Percentiles rank a stretch among this genome's conserved stretches.
Conservation (phyloP, 106 monocot species). For the Alisma plantagoaquatica region DNA sequence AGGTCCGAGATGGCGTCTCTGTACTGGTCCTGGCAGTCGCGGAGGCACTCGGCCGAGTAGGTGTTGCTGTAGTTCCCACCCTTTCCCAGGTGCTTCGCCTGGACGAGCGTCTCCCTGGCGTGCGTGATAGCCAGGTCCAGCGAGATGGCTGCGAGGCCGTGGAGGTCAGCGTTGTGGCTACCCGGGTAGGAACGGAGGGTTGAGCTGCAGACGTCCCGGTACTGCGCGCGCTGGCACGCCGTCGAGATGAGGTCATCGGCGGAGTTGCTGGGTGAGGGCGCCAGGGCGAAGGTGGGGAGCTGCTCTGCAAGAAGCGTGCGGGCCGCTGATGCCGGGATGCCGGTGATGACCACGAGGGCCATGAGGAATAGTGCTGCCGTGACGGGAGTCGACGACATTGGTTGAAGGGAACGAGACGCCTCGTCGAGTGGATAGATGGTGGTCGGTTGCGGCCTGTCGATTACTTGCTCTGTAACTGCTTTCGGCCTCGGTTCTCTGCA, state of each 20-base stretch:
- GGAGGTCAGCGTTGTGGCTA: slow-evolving; percentile 12
- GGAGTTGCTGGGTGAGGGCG: too few species aligned
- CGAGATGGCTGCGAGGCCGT: slow-evolving; percentile 27
- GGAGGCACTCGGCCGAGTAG: slow-evolving; percentile 6
- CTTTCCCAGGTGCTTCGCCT: background rate
- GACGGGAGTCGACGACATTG: too few species aligned
- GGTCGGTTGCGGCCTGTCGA: too few species aligned
- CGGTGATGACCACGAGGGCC: too few species aligned
- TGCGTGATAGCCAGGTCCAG: slow-evolving; percentile 18
- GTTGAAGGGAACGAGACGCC: too few species aligned
- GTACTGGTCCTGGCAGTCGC: slow-evolving; percentile 14
- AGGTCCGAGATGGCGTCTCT: slow-evolving; percentile 11
- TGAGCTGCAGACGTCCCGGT: slow-evolving; percentile 60
- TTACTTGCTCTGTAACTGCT: too few species aligned
- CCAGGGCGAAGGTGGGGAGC: too few species aligned
- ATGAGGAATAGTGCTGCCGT: too few species aligned
- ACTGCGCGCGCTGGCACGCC: slow-evolving; percentile 44
- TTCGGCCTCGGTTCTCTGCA: too few species aligned
- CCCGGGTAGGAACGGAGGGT: slow-evolving; percentile 37
- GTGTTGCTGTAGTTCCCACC: background rate
- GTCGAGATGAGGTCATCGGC: slow-evolving; percentile 12
- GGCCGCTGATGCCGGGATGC: too few species aligned
- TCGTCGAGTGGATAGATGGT: too few species aligned
- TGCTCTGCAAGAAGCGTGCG: too few species aligned
- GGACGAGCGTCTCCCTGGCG: background rate